A percentile compares a stretch with the other conserved stretches of the same genome.
These are phyloP conservation scores for Fusarium praegraminearum DNA, from an alignment of 2,329 filamentous ascomycete genomes.

Conservation along the genomic window DNA sequence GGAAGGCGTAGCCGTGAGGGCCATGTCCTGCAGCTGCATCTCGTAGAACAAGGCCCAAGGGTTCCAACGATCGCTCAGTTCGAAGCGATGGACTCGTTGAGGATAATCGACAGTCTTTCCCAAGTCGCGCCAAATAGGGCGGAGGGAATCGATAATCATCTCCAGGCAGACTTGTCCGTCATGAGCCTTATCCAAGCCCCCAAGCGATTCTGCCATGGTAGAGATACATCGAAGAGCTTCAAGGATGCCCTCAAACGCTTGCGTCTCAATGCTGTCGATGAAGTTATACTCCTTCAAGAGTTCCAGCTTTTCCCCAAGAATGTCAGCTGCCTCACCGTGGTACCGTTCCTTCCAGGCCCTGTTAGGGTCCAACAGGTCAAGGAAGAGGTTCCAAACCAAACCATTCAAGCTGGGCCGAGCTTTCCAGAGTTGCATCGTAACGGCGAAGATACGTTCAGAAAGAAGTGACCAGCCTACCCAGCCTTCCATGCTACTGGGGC, in stretches of 20 bases:
- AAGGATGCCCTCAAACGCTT: not conserved
- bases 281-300: not conserved
- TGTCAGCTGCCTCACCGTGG: not conserved
- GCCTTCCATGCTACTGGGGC: not conserved
- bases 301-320: not conserved
- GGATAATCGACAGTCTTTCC: not conserved
- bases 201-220: fast-evolving
- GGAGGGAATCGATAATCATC: not conserved
- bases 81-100: not conserved
- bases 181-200: not conserved
- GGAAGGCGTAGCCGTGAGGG: fast-evolving
- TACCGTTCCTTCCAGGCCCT: not conserved
- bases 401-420: too few species aligned
- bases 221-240: not conserved
- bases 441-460: too few species aligned
- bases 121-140: too few species aligned
- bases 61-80: fast-evolving
- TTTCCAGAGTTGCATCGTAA: too few species aligned
- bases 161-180: not conserved
- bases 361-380: not conserved
- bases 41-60: not conserved
- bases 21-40: not conserved
- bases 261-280: not conserved
- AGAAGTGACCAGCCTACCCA: not conserved
- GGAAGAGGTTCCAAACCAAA: not conserved